Percentiles rank a stretch among this genome's conserved stretches.
phyloP scores from a whole-genome alignment of 306 rosid species.

The apple (Malus domestica) region DNA sequence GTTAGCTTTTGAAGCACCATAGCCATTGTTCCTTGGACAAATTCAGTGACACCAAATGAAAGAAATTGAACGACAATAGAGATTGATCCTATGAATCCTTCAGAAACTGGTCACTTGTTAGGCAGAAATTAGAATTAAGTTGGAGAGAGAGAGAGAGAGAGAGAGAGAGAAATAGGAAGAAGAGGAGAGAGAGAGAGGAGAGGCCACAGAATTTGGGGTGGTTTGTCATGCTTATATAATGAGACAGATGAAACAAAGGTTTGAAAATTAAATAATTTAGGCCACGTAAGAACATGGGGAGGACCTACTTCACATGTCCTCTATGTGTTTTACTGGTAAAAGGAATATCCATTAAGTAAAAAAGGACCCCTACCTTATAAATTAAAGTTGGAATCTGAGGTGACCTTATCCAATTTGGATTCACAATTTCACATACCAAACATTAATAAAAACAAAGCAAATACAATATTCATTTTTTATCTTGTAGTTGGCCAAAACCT shows the following conservation, averaged over 20 bases:
- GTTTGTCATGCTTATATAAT: conserved; percentile 25
- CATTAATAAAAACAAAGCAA: not conserved
- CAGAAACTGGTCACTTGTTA: not conserved
- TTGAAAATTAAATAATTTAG: conserved; percentile 1
- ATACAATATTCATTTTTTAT: not conserved
- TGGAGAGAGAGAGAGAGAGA: not conserved
- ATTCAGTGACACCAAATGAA: not conserved
- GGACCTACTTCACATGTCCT: conserved; percentile 19
- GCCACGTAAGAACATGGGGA: conserved; percentile 9
- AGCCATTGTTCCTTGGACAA: conserved; percentile 3
- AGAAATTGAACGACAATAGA: not conserved
- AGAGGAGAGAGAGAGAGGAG: not conserved
- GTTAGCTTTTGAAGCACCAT: conserved; percentile 11
- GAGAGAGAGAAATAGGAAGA: not conserved
- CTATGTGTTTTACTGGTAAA: not conserved
- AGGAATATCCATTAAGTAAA: conserved; percentile 14
- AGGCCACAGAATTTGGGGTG: conserved; percentile 5
- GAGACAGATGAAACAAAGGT: conserved; percentile 24
- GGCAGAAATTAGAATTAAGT: not conserved
- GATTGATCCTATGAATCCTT: not conserved
- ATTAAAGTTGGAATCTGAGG: conserved; percentile 36
- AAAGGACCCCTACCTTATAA: not conserved
- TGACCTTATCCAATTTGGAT: conserved; percentile 12
- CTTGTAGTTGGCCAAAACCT: conserved; percentile 2
- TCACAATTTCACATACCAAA: not conserved